Conservation (phyloP, 1,139 yeast species). For the Saccharomyces hybrid region DNA sequence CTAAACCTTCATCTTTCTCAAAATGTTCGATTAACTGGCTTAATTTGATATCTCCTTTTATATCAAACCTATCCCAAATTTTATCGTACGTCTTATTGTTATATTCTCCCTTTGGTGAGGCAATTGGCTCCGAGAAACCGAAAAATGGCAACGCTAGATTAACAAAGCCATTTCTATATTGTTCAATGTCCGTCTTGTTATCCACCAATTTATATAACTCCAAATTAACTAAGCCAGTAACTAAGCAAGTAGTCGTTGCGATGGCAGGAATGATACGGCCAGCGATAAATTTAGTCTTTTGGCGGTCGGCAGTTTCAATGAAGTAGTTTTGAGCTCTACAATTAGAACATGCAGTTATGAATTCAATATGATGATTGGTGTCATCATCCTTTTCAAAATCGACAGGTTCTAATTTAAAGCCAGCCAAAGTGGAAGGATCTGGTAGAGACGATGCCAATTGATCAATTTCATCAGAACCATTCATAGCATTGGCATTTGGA, state of each 20-base stretch:
- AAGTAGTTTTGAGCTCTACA: constrained; percentile 89
- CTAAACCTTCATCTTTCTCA: constrained; percentile 73
- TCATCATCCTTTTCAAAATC: constrained; percentile 98
- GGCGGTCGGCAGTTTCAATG: constrained; percentile 70
- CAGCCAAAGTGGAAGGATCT: constrained; percentile 81
- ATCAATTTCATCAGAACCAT: constrained; percentile 48
- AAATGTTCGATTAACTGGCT: constrained; percentile 70
- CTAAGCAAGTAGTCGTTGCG: constrained; percentile 96
- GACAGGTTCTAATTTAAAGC: constrained; percentile 75
- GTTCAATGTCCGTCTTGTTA: constrained; percentile 62
- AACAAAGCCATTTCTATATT: constrained; percentile 88
- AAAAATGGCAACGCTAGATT: constrained; percentile 93
- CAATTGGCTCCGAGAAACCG: constrained; percentile 94
- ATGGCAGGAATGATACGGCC: constrained; percentile 97
- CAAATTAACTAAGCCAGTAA: constrained; percentile 87
- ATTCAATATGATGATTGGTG: constrained; percentile 90
- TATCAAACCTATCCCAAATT: constrained; percentile 92
- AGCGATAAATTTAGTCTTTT: constrained; percentile 75
- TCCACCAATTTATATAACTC: constrained; percentile 90
- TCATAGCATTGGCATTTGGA: constrained; percentile 51
- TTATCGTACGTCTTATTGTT: constrained; percentile 74
- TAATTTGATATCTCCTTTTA: constrained; percentile 71
- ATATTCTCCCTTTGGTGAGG: constrained; percentile 74
- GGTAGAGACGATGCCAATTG: constrained; percentile 74
- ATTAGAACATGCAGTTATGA: constrained; percentile 91